phyloP scores from a whole-genome alignment of 345 rosid genomes.

The Psidium guajava region DNA sequence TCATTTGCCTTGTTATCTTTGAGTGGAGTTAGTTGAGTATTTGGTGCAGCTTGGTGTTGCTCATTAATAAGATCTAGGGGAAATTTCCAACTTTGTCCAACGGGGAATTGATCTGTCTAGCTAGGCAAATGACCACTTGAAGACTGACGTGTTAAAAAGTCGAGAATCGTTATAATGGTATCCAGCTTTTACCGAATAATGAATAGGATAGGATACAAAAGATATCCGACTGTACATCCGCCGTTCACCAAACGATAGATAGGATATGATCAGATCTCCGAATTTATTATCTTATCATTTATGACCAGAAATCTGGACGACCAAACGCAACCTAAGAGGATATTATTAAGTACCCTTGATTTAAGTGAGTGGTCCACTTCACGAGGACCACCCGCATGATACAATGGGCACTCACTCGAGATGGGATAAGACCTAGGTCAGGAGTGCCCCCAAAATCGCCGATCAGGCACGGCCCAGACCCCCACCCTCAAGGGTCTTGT shows the following conservation, averaged over 20 bases:
- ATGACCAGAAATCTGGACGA: no score
- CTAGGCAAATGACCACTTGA: no score
- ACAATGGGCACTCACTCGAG: neutral
- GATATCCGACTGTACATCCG: no score
- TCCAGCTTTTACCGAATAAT: no score
- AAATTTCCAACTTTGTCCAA: neutral
- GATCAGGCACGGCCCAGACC: no score
- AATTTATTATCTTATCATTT: no score
- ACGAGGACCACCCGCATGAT: accelerated
- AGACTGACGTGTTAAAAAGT: no score
- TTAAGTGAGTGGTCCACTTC: neutral
- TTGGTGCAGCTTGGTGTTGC: neutral
- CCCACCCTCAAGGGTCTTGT: accelerated
- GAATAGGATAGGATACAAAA: no score
- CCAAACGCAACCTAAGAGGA: neutral
- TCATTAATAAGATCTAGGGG: neutral
- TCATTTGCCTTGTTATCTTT: neutral
- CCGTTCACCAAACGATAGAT: no score
- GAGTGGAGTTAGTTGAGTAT: neutral
- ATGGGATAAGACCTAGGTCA: neutral
- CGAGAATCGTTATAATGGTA: no score
- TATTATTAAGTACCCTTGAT: neutral
- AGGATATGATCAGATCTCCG: no score
- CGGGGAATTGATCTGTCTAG: no score
- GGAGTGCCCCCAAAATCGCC: neutral